These are phyloP conservation scores for Oryza officinalis DNA, from an alignment of 176 grass and related monocot genomes.

Conservation along the genomic window DNA sequence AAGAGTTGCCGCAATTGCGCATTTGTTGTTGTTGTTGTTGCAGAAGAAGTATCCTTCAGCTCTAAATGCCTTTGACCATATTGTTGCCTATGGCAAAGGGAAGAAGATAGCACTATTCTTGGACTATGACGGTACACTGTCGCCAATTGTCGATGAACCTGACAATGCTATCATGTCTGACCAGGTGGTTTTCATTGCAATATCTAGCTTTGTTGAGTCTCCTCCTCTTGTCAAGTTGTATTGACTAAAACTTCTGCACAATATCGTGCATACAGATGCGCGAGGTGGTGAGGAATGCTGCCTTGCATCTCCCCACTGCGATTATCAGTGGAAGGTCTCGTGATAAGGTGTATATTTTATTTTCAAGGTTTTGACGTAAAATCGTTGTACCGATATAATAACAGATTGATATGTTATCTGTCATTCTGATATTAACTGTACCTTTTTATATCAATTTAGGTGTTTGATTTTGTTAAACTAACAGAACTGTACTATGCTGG, in stretches of 20 bases:
- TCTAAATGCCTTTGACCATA: slow-evolving; percentile 46
- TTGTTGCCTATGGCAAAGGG: slow-evolving; percentile 19
- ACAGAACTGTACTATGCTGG: slow-evolving; percentile 77
- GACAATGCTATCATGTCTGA: slow-evolving; percentile 55
- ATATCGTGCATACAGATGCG: slow-evolving; percentile 52
- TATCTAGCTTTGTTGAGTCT: neutral
- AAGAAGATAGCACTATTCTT: slow-evolving; percentile 56
- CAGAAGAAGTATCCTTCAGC: slow-evolving; percentile 68
- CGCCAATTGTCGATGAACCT: slow-evolving; percentile 55
- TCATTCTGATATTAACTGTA: neutral
- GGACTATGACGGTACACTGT: slow-evolving; percentile 63
- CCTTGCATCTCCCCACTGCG: slow-evolving; percentile 62
- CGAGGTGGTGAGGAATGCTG: slow-evolving; percentile 50
- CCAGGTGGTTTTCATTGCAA: slow-evolving; percentile 29
- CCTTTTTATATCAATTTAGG: slow-evolving; percentile 41
- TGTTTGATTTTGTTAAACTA: slow-evolving; percentile 77
- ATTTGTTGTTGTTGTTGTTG: slow-evolving; percentile 14
- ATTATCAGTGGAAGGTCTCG: slow-evolving; percentile 78
- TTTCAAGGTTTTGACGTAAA: neutral
- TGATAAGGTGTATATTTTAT: slow-evolving; percentile 53
- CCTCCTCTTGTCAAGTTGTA: neutral
- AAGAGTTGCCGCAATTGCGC: neutral
- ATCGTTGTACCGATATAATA: neutral
- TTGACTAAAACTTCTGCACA: neutral
- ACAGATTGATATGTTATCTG: neutral